A percentile compares a stretch with the other conserved stretches of the same genome.
phyloP scores from a whole-genome alignment of 2,329 filamentous ascomycete species.

The Pestalotiopsis sp. region DNA sequence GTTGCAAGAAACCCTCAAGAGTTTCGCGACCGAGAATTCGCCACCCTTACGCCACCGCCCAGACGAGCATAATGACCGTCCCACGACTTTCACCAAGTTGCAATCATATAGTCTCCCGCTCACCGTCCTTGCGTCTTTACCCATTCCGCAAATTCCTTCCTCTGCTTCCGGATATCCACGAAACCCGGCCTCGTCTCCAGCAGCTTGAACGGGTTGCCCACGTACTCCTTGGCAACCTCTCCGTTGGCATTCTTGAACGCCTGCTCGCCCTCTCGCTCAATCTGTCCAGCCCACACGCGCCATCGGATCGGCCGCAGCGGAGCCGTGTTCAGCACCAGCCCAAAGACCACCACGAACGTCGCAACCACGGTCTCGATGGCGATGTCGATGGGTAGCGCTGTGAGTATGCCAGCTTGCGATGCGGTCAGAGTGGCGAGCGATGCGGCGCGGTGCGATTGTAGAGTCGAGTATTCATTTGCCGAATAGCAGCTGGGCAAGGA shows the following conservation, averaged over 20 bases:
- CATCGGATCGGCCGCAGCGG: constrained; percentile 83
- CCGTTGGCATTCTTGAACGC: constrained; percentile 60
- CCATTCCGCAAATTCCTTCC: constrained; percentile 80
- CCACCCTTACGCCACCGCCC: neutral
- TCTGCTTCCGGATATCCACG: constrained; percentile 81
- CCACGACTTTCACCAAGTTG: too few species aligned
- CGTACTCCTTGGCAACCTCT: constrained; percentile 69
- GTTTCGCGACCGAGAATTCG: neutral
- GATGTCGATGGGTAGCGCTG: constrained; percentile 75
- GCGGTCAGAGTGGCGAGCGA: constrained; percentile 47
- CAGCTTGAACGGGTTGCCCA: constrained; percentile 77
- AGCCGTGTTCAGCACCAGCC: constrained; percentile 78
- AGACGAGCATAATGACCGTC: too few species aligned
- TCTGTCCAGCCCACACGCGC: constrained; percentile 79
- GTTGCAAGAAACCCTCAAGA: neutral
- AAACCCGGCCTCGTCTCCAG: constrained; percentile 85
- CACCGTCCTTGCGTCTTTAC: constrained; percentile 42
- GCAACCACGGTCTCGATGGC: constrained; percentile 82
- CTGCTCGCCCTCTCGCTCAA: constrained; percentile 74
- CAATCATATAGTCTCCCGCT: neutral
- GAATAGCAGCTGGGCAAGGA: constrained; percentile 80
- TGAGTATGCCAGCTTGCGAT: constrained; percentile 41
- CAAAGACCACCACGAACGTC: constrained; percentile 78
- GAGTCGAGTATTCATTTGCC: constrained; percentile 84
- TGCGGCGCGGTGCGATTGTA: constrained; percentile 61